Evolutionary conservation across 345 rosid species (phyloP), one percentile per base, ranked within the genome.

Genomic region (Mercurialis annua): DNA sequence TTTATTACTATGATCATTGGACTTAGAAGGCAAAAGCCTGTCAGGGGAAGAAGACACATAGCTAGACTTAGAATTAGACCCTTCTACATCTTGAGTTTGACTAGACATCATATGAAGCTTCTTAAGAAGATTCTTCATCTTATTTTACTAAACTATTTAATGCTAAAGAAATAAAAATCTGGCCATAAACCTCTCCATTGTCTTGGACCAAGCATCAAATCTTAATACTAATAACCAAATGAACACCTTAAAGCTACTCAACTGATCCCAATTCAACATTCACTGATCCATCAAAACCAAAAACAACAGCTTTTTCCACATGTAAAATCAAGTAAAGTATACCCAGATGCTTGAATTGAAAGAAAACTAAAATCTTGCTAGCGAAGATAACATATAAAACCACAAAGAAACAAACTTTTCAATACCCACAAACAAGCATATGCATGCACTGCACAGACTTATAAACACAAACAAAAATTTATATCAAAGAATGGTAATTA

Each of bases 101-200:
- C 82, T 86, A 2, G 93, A 67, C 81, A 62, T 64, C 43, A 84
- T 78, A 71, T 86, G 97, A n/a, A 93, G 84, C 81, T 88, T 93
- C 87, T 93, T 93, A 26, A 93, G 82, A 73, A 93, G 60, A 55
- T 88, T 90, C 94, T 86, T 93, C 97, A 93, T 93, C 62, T 53
- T 85, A 81, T 59, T 70, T 72, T 76, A 71, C 76, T 63, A 57
- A 67, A 42, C 50, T 67, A 54, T 34, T 67, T 76, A 80, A 78
- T 84, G 78, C 80, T 78, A 88, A 73, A 79, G 77, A 64, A 83
- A 47, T 74, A 75, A 77, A 73, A 82, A 79, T 81, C 82, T 65
- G 75, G 84, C 84, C 76, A 72, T 59, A 76, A 72, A 77, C 90
- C 78, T 80, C 81, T 81, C 88, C 97, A 88, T 87, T 87, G 70